These are phyloP conservation scores for Penicillium sp. DNA, from an alignment of 2,329 filamentous ascomycete genomes.

Conservation along the genomic window DNA sequence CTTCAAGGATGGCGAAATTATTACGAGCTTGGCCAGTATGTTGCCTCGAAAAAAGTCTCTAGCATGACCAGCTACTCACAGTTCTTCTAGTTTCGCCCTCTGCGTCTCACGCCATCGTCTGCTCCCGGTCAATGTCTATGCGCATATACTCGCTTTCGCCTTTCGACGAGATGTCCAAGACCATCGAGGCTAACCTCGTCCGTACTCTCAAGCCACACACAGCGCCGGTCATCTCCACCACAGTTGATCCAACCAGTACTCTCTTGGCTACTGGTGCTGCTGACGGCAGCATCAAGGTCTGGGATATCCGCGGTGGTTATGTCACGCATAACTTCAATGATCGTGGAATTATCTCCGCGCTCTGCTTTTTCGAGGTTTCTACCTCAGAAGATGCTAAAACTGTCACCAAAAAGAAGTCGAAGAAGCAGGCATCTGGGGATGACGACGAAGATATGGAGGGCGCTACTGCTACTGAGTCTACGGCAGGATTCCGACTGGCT, in stretches of 20 bases:
- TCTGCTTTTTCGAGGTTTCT: conserved; percentile 86
- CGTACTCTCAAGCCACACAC: conserved; percentile 88
- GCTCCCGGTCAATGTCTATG: conserved; percentile 95
- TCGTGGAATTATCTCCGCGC: conserved; percentile 85
- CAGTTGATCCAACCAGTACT: conserved; percentile 85
- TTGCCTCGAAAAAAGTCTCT: conserved; percentile 17
- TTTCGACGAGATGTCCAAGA: conserved; percentile 60
- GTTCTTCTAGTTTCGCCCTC: conserved; percentile 75
- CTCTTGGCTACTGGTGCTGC: conserved; percentile 90
- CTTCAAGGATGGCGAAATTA: conserved; percentile 67
- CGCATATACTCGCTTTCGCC: conserved; percentile 78
- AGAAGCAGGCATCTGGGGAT: conserved; percentile 34
- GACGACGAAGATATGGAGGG: conserved; percentile 53
- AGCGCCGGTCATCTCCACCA: conserved; percentile 85
- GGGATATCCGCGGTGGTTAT: conserved; percentile 90
- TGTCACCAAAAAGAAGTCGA: conserved; percentile 55
- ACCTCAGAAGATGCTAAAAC: conserved; percentile 49
- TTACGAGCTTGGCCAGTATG: conserved; percentile 54
- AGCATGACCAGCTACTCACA: conserved; percentile 17
- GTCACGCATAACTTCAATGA: conserved; percentile 95
- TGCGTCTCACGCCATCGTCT: conserved; percentile 84
- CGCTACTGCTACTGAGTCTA: conserved; percentile 53
- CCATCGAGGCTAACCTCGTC: conserved; percentile 70
- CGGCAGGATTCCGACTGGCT: conserved; percentile 75
- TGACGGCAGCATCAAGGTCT: conserved; percentile 93